These are phyloP conservation scores for Kluyveromyces marxianus DNA, from an alignment of 1,139 yeast genomes.

Conservation along the genomic window DNA sequence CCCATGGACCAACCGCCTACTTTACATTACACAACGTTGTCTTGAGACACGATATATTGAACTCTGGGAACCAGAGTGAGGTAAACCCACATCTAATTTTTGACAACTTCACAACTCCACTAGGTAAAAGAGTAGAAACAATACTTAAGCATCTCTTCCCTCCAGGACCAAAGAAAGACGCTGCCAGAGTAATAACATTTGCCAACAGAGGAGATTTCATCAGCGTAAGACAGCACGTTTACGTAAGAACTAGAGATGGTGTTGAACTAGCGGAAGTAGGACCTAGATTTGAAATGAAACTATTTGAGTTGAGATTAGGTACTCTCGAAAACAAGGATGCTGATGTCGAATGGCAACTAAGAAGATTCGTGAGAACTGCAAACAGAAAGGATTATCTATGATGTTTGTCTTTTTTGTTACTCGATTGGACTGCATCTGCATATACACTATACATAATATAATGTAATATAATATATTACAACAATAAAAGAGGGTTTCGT, in stretches of 20 bases:
- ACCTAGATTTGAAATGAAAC: constrained; percentile 95
- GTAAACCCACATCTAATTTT: constrained; percentile 90
- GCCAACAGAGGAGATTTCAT: constrained; percentile 87
- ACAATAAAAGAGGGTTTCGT: no score
- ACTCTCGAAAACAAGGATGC: constrained; percentile 93
- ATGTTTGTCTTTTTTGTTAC: constrained; percentile 1
- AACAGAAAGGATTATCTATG: constrained; percentile 80
- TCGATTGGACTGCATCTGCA: neutral
- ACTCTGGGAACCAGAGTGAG: constrained; percentile 83
- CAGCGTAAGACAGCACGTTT: constrained; percentile 90
- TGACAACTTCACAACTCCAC: constrained; percentile 76
- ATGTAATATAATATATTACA: neutral
- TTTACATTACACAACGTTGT: constrained; percentile 94
- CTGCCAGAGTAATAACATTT: constrained; percentile 84
- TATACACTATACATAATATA: no score
- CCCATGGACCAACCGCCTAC: constrained; percentile 95
- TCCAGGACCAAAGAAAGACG: constrained; percentile 90
- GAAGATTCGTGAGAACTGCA: constrained; percentile 91
- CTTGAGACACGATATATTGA: constrained; percentile 82
- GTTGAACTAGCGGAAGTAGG: constrained; percentile 96
- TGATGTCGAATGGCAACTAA: constrained; percentile 94
- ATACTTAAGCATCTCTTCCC: constrained; percentile 87
- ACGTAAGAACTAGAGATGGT: constrained; percentile 77
- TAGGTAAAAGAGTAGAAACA: constrained; percentile 78
- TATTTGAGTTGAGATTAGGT: constrained; percentile 82